These are phyloP conservation scores for Sporisorium sorghi DNA, from an alignment of 1,284 basidiomycete genomes.

Conservation along the genomic window DNA sequence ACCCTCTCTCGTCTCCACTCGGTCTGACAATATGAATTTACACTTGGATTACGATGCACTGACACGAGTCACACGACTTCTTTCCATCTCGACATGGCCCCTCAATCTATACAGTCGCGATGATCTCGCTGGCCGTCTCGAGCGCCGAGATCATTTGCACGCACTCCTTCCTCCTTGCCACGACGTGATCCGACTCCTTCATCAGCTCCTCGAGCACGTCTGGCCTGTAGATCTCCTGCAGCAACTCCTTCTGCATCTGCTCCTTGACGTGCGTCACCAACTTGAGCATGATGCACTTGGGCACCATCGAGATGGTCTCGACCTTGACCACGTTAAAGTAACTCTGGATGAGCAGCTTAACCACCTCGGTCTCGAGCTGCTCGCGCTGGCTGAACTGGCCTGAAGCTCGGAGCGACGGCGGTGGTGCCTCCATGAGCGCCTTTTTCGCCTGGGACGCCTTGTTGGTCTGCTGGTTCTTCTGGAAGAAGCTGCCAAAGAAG, in stretches of 20 bases:
- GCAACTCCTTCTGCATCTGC: constrained; percentile 86
- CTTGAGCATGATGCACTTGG: constrained; percentile 89
- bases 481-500: constrained; percentile 97
- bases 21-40: constrained; percentile 15
- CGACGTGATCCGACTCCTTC: constrained; percentile 68
- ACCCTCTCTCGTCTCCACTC: neutral
- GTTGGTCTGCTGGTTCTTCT: constrained; percentile 75
- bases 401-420: constrained; percentile 89
- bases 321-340: constrained; percentile 79
- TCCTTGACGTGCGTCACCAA: constrained; percentile 93
- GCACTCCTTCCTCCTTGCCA: constrained; percentile 66
- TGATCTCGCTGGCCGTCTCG: constrained; percentile 67
- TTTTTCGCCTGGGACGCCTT: constrained; percentile 73
- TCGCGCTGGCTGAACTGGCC: constrained; percentile 93
- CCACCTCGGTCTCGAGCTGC: constrained; percentile 98
- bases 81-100: too few relatives aligned
- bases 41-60: constrained; percentile 11
- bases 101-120: constrained; percentile 66
- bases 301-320: constrained; percentile 99
- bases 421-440: constrained; percentile 86
- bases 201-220: constrained; percentile 67
- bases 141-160: constrained; percentile 69
- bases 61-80: neutral
- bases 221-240: constrained; percentile 71
- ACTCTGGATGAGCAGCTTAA: constrained; percentile 76